Conservation (phyloP, 192 early-diverging fungal species). For the Backusella mclennaniae region DNA sequence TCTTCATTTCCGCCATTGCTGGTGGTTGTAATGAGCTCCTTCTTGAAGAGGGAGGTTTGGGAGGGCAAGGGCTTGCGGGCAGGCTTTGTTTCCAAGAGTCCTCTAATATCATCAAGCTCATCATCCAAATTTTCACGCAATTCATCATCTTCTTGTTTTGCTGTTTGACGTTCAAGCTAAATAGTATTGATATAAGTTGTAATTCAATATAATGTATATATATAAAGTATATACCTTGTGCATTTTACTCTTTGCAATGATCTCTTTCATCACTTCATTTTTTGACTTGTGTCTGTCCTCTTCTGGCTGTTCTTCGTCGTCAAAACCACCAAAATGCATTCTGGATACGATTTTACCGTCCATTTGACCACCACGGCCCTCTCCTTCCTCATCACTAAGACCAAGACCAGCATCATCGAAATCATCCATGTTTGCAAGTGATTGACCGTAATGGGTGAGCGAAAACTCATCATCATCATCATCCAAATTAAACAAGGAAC, state of each 20-base stretch:
- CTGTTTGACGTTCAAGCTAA: conserved; percentile 80
- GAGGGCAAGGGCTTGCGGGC: conserved; percentile 41
- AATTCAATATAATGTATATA: neutral
- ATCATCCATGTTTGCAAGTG: conserved; percentile 80
- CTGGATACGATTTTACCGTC: conserved; percentile 66
- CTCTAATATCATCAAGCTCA: conserved; percentile 82
- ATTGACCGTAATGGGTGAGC: conserved; percentile 94
- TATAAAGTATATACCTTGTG: conserved; percentile 60
- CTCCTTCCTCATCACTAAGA: conserved; percentile 59
- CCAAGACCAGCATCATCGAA: conserved; percentile 70
- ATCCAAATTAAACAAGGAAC: conserved; percentile 80
- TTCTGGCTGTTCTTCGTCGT: conserved; percentile 34
- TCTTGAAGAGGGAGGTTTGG: conserved; percentile 34
- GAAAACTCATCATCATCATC: conserved; percentile 63
- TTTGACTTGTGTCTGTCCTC: conserved; percentile 67
- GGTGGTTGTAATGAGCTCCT: conserved; percentile 4
- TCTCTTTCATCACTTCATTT: conserved; percentile 94
- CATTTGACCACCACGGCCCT: conserved; percentile 59
- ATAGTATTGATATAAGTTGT: neutral
- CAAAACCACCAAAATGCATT: conserved; percentile 90
- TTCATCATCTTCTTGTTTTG: conserved; percentile 83
- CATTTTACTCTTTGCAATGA: conserved; percentile 96
- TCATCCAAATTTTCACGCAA: conserved; percentile 83
- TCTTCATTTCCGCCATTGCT: conserved; percentile 28
- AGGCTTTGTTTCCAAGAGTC: conserved; percentile 59